Evolutionary conservation across 78 protist genomes (phyloP), one percentile per base, ranked within the genome.

Genomic region (Dictyostelium intermedium): DNA sequence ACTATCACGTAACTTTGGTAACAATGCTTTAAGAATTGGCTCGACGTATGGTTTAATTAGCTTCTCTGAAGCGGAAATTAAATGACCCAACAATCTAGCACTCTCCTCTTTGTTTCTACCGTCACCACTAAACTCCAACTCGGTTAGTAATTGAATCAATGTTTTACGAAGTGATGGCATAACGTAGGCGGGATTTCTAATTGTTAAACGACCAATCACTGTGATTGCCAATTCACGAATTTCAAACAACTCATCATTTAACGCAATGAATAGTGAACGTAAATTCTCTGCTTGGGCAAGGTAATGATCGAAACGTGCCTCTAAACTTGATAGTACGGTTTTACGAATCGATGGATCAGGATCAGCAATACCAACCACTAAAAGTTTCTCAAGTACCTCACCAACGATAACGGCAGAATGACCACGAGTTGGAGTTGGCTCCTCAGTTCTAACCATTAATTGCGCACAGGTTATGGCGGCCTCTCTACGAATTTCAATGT

Each of bases 111-210:
- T 87, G 37, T 47, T 76, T 53, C 96, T 45, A 18, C 56, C n/a
- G 72, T 97, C 98, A 50, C 95, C 95, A 23, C 83, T 61, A 72
- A 93, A 84, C 20, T 93, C 97, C 39, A 98, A 89, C 74, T 98
- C 98, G 1, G 98, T 97, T 18, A 99, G 95, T 5, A 99, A 89
- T 73, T 98, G 99, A 30, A 98, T 82, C 32, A 99, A 95, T 3
- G 97, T 92, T 96, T 97, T 96, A 53, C 99, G 82, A 27, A 99
- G 89, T 20, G 98, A 37, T 7, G 99, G 99, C 96, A 98, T 47
- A 30, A 98, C 98, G 56, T 96, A 82, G 43, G 99, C 98, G 3
- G 99, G 99, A 81, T 99, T 99, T 50, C 93, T 77, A n/a, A 14
- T 20, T 23, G 99, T 78, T 5, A 99, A 94, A 4, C 99, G 95